Percentiles rank a stretch among this genome's conserved stretches.
Evolutionary conservation across 2,329 filamentous ascomycete species (phyloP).

Genomic region (Microsporum canis): DNA sequence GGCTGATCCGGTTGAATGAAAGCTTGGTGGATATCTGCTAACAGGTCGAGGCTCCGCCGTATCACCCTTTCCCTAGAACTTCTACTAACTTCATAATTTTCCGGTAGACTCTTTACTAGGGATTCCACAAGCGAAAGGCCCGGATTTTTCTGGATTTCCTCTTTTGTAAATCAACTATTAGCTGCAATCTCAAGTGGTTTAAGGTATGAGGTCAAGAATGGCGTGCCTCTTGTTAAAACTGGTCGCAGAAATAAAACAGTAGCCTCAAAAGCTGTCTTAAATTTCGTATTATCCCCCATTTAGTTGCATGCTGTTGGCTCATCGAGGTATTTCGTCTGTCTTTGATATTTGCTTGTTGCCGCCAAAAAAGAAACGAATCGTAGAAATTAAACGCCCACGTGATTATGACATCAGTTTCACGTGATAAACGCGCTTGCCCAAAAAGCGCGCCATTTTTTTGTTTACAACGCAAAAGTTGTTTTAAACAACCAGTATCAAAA

Average conservation of each 20-base stretch:
- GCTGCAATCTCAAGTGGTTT: slow-evolving; percentile 14
- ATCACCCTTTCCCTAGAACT: slow-evolving; percentile 22
- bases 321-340: background rate
- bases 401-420: background rate
- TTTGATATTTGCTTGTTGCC: background rate
- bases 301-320: background rate
- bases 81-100: slow-evolving; percentile 13
- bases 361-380: background rate
- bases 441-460: background rate
- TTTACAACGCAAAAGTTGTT: background rate
- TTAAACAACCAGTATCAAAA: background rate
- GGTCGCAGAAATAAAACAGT: slow-evolving; percentile 29
- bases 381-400: background rate
- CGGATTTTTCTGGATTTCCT: slow-evolving; percentile 28
- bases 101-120: slow-evolving; percentile 16
- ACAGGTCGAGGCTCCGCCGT: slow-evolving; percentile 24
- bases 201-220: slow-evolving; percentile 10
- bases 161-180: slow-evolving; percentile 23
- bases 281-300: slow-evolving; percentile 22
- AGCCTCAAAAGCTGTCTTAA: slow-evolving; percentile 25
- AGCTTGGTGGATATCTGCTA: slow-evolving; percentile 26
- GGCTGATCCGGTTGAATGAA: slow-evolving; percentile 20
- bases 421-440: background rate
- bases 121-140: slow-evolving; percentile 28
- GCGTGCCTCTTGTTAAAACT: slow-evolving; percentile 33